A percentile compares a stretch with the other conserved stretches of the same genome.
Conservation (phyloP, 2,329 filamentous ascomycete genomes). For the Botrytis pseudocinerea region DNA sequence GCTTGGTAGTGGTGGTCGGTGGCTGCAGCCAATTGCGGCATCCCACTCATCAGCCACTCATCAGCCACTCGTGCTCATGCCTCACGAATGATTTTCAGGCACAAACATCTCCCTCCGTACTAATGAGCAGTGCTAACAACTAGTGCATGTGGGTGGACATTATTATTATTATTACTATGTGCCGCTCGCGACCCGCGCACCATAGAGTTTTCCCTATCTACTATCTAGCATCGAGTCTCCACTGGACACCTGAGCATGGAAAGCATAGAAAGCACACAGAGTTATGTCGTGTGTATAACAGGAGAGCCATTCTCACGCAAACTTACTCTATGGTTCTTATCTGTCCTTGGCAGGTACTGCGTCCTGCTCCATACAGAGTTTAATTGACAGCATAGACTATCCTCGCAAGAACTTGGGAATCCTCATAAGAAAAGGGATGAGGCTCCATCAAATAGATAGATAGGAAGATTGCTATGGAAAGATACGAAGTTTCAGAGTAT, state of each 20-base stretch:
- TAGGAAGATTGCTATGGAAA: background rate
- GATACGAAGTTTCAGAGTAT: background rate
- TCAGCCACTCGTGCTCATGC: background rate
- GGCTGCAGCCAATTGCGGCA: background rate
- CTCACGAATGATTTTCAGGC: background rate
- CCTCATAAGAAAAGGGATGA: background rate
- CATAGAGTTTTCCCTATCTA: too few relatives aligned
- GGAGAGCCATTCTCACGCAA: background rate
- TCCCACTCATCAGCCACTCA: background rate
- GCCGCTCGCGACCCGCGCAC: too few relatives aligned
- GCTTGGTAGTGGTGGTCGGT: background rate
- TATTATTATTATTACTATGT: background rate
- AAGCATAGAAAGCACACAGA: background rate
- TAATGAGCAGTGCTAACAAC: too few relatives aligned
- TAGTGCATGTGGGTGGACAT: background rate
- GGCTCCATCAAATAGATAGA: background rate
- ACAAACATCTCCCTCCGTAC: background rate
- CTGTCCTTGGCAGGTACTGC: background rate
- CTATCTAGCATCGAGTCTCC: too few relatives aligned
- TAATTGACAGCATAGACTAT: background rate
- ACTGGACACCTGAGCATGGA: background rate
- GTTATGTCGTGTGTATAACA: background rate
- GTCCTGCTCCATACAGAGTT: background rate
- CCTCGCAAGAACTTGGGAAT: background rate
- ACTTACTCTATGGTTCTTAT: too few relatives aligned